A percentile compares a stretch with the other conserved stretches of the same genome.
These are phyloP conservation scores for Termitomyces sp. DNA, from an alignment of 768 basidiomycete genomes.

Conservation along the genomic window DNA sequence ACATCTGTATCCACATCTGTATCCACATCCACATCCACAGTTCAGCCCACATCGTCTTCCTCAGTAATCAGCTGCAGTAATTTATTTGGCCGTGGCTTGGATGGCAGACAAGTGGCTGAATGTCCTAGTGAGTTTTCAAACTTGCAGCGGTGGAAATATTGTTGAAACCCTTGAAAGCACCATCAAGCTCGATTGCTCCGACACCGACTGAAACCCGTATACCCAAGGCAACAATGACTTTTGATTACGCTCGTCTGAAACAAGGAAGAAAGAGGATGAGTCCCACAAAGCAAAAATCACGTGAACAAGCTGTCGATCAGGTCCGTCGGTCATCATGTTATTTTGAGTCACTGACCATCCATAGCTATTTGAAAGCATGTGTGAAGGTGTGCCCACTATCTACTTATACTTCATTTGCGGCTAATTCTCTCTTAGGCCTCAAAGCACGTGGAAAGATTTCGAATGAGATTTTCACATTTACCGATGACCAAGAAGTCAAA, in stretches of 20 bases:
- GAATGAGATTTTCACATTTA: conserved; percentile 8
- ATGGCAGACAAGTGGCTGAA: neutral
- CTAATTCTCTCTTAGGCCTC: neutral
- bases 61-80: neutral
- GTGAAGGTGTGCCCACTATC: conserved; percentile 2
- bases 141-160: neutral
- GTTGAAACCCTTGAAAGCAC: neutral
- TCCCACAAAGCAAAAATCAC: conserved; percentile 1
- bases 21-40: neutral
- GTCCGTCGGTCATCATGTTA: neutral
- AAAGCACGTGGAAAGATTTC: neutral
- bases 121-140: conserved; percentile 3
- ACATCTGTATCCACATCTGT: neutral
- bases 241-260: conserved; percentile 2
- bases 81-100: conserved; percentile 1
- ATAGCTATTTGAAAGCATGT: conserved; percentile 13
- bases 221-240: conserved; percentile 7
- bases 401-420: neutral
- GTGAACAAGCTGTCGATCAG: conserved; percentile 11
- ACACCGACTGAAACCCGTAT: conserved; percentile 8
- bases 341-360: too few species aligned
- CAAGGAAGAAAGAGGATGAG: conserved; percentile 12
- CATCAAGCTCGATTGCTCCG: conserved; percentile 1
- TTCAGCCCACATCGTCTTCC: neutral
- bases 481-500: conserved; percentile 9